Conservation (phyloP, 768 basidiomycete genomes). For the Suillus clintonianus region DNA sequence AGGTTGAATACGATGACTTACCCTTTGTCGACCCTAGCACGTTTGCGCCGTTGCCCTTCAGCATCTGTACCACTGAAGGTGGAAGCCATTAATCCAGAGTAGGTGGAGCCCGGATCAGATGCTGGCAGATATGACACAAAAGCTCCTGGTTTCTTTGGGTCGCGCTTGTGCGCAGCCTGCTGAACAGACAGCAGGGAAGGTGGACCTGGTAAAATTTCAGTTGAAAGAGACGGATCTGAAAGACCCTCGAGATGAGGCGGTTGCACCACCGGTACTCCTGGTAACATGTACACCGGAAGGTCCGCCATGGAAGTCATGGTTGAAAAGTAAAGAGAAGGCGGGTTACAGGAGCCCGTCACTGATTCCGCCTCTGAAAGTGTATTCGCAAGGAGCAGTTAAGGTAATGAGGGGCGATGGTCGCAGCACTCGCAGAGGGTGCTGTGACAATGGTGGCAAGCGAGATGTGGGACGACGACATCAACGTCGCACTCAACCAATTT, state of each 20-base stretch:
- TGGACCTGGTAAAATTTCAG: constrained; percentile 88
- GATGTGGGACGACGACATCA: constrained; percentile 17
- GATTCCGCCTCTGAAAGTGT: constrained; percentile 17
- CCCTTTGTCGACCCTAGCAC: constrained; percentile 74
- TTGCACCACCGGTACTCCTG: constrained; percentile 72
- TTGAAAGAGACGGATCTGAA: constrained; percentile 73
- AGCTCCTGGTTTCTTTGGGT: constrained; percentile 74
- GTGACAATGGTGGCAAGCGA: constrained; percentile 23
- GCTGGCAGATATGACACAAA: constrained; percentile 79
- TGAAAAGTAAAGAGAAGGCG: constrained; percentile 25
- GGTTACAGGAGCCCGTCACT: constrained; percentile 6
- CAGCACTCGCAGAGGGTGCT: constrained; percentile 21
- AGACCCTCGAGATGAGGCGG: constrained; percentile 77
- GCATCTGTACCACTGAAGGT: constrained; percentile 57
- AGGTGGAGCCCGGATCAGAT: constrained; percentile 87
- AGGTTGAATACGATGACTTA: constrained; percentile 41
- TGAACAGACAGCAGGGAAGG: constrained; percentile 73
- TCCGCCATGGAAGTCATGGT: constrained; percentile 72
- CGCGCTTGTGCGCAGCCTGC: constrained; percentile 73
- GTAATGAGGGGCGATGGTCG: constrained; percentile 16
- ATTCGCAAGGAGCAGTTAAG: constrained; percentile 18
- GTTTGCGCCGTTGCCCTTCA: constrained; percentile 71
- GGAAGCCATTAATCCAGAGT: constrained; percentile 72
- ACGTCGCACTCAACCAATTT: constrained; percentile 22
- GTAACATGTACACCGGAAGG: constrained; percentile 71